Percentiles rank a stretch among this genome's conserved stretches.
phyloP scores from a whole-genome alignment of 164 flowering plant genomes.

The Warburgia ugandensis region DNA sequence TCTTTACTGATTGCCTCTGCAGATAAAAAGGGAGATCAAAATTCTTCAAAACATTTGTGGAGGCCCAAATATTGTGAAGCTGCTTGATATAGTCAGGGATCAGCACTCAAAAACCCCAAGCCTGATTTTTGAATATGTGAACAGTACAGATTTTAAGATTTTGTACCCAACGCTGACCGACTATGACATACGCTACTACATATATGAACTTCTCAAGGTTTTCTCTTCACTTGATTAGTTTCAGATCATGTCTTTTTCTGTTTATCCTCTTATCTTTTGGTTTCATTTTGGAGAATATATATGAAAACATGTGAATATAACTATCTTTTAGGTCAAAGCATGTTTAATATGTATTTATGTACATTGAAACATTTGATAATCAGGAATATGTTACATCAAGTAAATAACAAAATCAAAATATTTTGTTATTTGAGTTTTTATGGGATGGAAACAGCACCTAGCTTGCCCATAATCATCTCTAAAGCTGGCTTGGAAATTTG shows the following conservation, averaged over 20 bases:
- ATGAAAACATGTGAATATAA: background rate
- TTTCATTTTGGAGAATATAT: background rate
- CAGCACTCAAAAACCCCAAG: slow-evolving; percentile 75
- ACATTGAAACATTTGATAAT: no score
- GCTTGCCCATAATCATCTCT: no score
- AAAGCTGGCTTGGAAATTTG: no score
- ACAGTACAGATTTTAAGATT: slow-evolving; percentile 69
- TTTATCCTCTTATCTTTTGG: background rate
- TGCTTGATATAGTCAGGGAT: slow-evolving; percentile 69
- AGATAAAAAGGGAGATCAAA: slow-evolving; percentile 84
- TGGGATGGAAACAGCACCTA: no score
- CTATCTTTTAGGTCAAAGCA: no score
- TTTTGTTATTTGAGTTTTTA: no score
- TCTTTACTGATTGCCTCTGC: slow-evolving; percentile 17
- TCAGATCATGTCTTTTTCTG: background rate
- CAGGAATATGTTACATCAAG: no score
- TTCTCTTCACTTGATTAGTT: background rate
- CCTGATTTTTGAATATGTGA: slow-evolving; percentile 60
- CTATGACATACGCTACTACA: slow-evolving; percentile 68
- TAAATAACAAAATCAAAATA: no score
- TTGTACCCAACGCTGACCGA: slow-evolving; percentile 66
- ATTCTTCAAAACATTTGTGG: slow-evolving; percentile 82
- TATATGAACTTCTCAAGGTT: slow-evolving; percentile 73
- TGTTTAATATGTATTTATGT: no score
- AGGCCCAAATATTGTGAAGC: slow-evolving; percentile 74